These are phyloP conservation scores for Yarrowia yakushimensis DNA, from an alignment of 805 yeast genomes.

Conservation along the genomic window DNA sequence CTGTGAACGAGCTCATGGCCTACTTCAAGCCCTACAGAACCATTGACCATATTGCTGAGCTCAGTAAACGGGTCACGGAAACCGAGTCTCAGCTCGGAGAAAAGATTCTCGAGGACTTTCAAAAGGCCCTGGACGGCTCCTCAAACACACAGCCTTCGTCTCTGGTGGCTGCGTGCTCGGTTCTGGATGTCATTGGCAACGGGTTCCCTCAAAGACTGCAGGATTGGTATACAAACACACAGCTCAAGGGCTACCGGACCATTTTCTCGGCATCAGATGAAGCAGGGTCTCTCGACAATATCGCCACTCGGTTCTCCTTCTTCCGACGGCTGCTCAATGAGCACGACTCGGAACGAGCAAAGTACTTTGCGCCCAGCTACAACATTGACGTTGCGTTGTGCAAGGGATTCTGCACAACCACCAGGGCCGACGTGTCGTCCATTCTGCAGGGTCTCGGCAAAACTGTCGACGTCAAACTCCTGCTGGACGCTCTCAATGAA, in stretches of 20 bases:
- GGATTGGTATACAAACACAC: slow-evolving; percentile 67
- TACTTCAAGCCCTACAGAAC: slow-evolving; percentile 79
- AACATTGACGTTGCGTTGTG: slow-evolving; percentile 60
- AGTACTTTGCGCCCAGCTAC: slow-evolving; percentile 71
- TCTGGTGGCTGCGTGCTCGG: slow-evolving; percentile 60
- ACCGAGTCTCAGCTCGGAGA: slow-evolving; percentile 61
- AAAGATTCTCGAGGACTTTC: slow-evolving; percentile 72
- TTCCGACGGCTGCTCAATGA: slow-evolving; percentile 66
- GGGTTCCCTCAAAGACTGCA: slow-evolving; percentile 54
- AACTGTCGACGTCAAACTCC: slow-evolving; percentile 55
- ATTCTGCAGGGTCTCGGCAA: slow-evolving; percentile 46
- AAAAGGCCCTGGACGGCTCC: slow-evolving; percentile 36
- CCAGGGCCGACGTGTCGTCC: slow-evolving; percentile 61
- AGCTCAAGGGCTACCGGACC: slow-evolving; percentile 66
- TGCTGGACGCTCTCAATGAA: slow-evolving; percentile 66
- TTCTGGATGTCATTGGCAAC: slow-evolving; percentile 60
- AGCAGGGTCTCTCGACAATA: slow-evolving; percentile 90
- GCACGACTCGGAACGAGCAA: slow-evolving; percentile 50
- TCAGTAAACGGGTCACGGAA: slow-evolving; percentile 56
- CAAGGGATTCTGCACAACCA: slow-evolving; percentile 59
- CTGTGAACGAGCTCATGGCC: slow-evolving; percentile 65
- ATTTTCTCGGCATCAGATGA: slow-evolving; percentile 82
- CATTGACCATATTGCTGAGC: slow-evolving; percentile 69
- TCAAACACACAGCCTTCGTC: background rate
- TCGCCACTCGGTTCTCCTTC: slow-evolving; percentile 75